Base-by-base conservation (phyloP, 139 green algal species). In the Protoeuglena noctilucae region DNA sequence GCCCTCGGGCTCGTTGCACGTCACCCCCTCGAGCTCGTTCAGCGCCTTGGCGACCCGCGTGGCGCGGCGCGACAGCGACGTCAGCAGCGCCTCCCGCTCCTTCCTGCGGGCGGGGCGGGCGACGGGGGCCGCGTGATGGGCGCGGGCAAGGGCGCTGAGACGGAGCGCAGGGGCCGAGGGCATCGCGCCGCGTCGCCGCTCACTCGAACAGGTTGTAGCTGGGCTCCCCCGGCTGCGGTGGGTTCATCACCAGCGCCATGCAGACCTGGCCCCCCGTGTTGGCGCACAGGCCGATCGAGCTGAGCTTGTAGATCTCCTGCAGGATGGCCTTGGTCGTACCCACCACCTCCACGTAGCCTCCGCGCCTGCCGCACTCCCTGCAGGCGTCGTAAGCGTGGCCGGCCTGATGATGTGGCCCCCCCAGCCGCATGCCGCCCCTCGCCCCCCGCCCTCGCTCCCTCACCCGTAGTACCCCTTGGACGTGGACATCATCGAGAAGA, bases 221-320 rank as follows among this genome's bases (percentile, higher is more conserved):
- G 4, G 76, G 62, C 17, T 93, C 74, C 0, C 88, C 88, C n/a
- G 63, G 45, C 71, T 77, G 43, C 24, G 87, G 88, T 3, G 88
- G 88, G 59, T 88, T 89, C 75, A 93, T 85, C 58, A 94, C 82
- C 28, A 94, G 59, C 1, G 80, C 77, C 60, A 81, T 87, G 65
- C 64, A 69, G 46, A 93, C 80, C 65, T 97, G 89, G 14, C 88
- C 88, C 4, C 52, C 68, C 9, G 92, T 53, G 70, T 95, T 95
- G 45, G 86, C 80, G 69, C 86, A 95, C 25, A 97, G 73, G 61
- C 78, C 86, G 79, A 97, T 86, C 64, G 71, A 88, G 9, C 74
- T 69, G 18, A 93, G 67, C 79, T 97, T 96, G 34, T 86, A 76
- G 54, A 96, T 64, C 73, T 94, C 69, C 1, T 85, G 77, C 54